Base-by-base conservation (phyloP, 805 yeast genomes). In the Candida oleophila region DNA sequence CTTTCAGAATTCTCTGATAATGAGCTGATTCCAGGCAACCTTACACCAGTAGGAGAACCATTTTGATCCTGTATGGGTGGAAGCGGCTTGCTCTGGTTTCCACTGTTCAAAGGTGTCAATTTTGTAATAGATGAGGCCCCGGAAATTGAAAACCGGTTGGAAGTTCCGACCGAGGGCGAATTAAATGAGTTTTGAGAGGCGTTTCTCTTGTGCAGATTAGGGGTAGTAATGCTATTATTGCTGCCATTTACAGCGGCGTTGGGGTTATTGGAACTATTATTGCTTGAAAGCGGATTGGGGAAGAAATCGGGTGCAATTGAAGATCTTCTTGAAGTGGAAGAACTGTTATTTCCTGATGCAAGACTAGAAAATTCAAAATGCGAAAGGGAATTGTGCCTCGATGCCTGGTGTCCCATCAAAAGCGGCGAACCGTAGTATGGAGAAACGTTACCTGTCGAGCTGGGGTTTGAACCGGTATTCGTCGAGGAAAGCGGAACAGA, bases 281-380 rank as follows among this genome's bases (percentile, higher is more conserved):
- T 61, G 30, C 11, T 25, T 25, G 30, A 25, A 41, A 64, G 51
- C 8, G 73, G 72, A 49, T 66, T 70, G 4, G 76, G 75, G 59
- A 71, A 72, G 43, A 69, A 59, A 47, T 74, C 78, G 7, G 70
- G 76, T 3, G 74, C 76, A 40, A 71, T 53, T 2, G 75, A 68
- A 5, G 76, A 69, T 44, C 76, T 65, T 53, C 78, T 61, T 44
- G 72, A 66, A 37, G 52, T 58, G 21, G 55, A 37, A 4, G 62
- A 59, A 9, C 71, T 61, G 42, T 55, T 58, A 30, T 61, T 57
- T 25, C 58, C 57, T 5, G 65, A 64, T 25, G 55, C 32, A 9
- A 50, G 25, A 51, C 55, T 46, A 43, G 54, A 46, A 41, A 69
- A 52, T 55, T 61, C 66, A 45, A 56, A 66, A 33, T 65, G 59